A percentile compares a stretch with the other conserved stretches of the same genome.
These are phyloP conservation scores for Paecilomyces variotii DNA, from an alignment of 2,329 filamentous ascomycete species.

Conservation along the genomic window DNA sequence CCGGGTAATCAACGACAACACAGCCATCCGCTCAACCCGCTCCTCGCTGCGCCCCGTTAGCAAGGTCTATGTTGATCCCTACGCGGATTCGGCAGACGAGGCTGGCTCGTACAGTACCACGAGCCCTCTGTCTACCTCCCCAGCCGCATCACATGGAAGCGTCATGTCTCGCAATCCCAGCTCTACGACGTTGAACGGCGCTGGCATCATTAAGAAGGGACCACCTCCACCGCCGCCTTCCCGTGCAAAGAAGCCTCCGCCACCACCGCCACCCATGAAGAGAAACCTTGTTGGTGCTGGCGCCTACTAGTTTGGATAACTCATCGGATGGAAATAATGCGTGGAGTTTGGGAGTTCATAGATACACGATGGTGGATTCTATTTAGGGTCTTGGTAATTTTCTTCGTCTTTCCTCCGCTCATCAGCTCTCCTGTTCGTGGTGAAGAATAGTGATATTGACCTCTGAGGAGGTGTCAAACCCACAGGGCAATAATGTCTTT, in stretches of 20 bases:
- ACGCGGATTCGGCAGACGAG: constrained; percentile 42
- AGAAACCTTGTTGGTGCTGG: constrained; percentile 31
- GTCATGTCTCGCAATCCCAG: constrained; percentile 45
- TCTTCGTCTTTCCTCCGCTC: background rate
- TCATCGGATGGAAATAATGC: background rate
- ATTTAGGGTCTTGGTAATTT: background rate
- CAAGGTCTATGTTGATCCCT: constrained; percentile 38
- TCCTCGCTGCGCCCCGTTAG: constrained; percentile 37
- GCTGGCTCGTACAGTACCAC: constrained; percentile 39
- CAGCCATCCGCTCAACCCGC: constrained; percentile 40
- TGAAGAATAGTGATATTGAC: background rate
- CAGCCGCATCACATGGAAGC: constrained; percentile 46
- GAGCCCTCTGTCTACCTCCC: constrained; percentile 47
- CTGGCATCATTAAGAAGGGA: constrained; percentile 40
- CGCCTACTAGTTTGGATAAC: constrained; percentile 11
- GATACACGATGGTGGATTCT: background rate
- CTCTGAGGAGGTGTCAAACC: background rate
- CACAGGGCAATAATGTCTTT: background rate
- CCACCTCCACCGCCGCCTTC: constrained; percentile 57
- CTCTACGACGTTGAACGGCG: constrained; percentile 34
- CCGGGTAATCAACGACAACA: constrained; percentile 49
- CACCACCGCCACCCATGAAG: constrained; percentile 58
- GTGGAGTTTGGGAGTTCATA: background rate
- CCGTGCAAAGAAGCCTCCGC: constrained; percentile 57
- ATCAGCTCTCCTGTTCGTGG: background rate